These are phyloP conservation scores for Grosmannia clavigera DNA, from an alignment of 2,329 filamentous ascomycete genomes.

Conservation along the genomic window DNA sequence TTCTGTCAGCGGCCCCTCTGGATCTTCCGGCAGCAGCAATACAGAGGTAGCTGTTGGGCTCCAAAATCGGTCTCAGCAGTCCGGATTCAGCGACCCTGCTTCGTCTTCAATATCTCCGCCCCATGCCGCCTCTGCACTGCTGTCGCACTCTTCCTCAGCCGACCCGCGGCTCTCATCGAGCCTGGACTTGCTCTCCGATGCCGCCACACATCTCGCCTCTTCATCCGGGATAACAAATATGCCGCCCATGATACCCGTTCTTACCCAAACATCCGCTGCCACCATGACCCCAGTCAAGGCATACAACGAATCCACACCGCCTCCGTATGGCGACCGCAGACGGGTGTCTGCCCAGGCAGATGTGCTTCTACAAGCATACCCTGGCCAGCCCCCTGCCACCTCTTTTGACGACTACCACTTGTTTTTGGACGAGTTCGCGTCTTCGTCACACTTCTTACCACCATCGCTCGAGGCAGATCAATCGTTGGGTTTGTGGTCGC, in stretches of 20 bases:
- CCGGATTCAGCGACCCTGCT: constrained; percentile 15
- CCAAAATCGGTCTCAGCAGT: constrained; percentile 19
- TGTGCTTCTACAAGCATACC: constrained; percentile 27
- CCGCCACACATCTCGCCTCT: constrained; percentile 38
- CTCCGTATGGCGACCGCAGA: constrained; percentile 31
- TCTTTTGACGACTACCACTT: constrained; percentile 45
- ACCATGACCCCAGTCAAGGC: constrained; percentile 32
- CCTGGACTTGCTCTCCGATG: constrained; percentile 45
- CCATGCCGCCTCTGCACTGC: background rate
- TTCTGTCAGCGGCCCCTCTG: constrained; percentile 30
- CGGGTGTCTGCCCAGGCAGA: constrained; percentile 28
- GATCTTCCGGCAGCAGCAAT: constrained; percentile 31
- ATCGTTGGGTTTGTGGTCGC: constrained; percentile 38
- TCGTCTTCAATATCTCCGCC: background rate
- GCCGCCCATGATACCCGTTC: constrained; percentile 35
- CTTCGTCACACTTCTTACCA: constrained; percentile 42
- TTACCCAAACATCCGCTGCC: constrained; percentile 26
- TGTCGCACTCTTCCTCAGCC: constrained; percentile 23
- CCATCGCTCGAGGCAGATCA: constrained; percentile 42
- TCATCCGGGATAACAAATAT: constrained; percentile 42
- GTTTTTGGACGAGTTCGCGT: constrained; percentile 44
- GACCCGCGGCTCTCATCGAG: constrained; percentile 37
- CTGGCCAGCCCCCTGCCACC: constrained; percentile 25
- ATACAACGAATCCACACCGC: constrained; percentile 33
- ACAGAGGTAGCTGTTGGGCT: constrained; percentile 28